A percentile compares a stretch with the other conserved stretches of the same genome.
Evolutionary conservation across 208 protist genomes (phyloP).

Genomic region (Acanthamoeba royreba): DNA sequence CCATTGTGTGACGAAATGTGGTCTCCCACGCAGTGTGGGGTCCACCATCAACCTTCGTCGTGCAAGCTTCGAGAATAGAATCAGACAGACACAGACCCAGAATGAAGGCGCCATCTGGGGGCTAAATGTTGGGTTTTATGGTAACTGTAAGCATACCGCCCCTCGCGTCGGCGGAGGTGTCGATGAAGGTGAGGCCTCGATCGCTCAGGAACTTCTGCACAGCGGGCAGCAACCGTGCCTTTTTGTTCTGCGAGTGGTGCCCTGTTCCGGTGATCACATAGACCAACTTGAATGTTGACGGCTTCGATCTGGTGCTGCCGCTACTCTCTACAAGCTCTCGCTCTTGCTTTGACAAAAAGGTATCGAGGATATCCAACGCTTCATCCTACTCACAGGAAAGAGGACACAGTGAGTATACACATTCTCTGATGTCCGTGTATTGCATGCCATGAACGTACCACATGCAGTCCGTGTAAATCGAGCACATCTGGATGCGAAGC

Average conservation of each 20-base stretch:
- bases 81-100: too few species aligned
- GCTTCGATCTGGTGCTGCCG: neutral
- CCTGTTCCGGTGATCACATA: slow-evolving; percentile 57
- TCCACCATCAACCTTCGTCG: too few species aligned
- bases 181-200: slow-evolving; percentile 4
- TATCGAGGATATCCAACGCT: neutral
- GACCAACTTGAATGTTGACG: neutral
- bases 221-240: slow-evolving; percentile 44
- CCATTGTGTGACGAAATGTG: too few species aligned
- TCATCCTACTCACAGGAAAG: neutral
- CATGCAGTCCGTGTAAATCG: slow-evolving; percentile 26
- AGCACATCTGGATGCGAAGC: neutral
- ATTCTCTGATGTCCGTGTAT: neutral
- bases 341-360: neutral
- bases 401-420: neutral
- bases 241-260: slow-evolving; percentile 47
- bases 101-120: too few species aligned
- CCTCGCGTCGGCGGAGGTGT: slow-evolving; percentile 7
- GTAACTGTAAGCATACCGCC: slow-evolving; percentile 53
- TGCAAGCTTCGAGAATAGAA: too few species aligned
- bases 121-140: slow-evolving; percentile 32
- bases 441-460: neutral
- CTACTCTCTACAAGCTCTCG: neutral
- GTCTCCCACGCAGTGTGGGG: too few species aligned
- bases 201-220: slow-evolving; percentile 49